phyloP scores from a whole-genome alignment of 257 asterid genomes.

The Fraxinus cuspidata region DNA sequence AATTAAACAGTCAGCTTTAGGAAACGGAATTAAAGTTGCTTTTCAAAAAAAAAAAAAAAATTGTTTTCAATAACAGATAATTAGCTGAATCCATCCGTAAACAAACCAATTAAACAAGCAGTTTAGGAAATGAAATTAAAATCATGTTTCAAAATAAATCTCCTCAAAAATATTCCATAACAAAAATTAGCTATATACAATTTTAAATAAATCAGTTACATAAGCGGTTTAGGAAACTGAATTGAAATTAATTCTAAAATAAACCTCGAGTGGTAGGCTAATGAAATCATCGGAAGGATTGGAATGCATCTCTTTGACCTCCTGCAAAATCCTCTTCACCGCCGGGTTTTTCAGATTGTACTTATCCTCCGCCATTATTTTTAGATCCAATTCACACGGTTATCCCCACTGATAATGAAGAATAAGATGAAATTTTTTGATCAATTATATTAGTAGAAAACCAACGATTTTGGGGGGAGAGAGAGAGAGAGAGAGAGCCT shows the following conservation, averaged over 20 bases:
- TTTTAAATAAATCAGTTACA: background rate
- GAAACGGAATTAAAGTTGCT: background rate
- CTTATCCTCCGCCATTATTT: slow-evolving; percentile 70
- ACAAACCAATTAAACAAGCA: background rate
- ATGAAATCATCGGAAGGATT: slow-evolving; percentile 89
- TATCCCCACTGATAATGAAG: slow-evolving; percentile 7
- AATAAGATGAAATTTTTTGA: slow-evolving; percentile 5
- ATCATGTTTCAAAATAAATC: background rate
- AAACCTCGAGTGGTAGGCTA: slow-evolving; percentile 95
- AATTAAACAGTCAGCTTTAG: no score
- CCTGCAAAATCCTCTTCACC: slow-evolving; percentile 94
- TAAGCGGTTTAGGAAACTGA: no score
- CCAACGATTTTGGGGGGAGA: background rate
- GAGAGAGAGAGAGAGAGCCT: background rate
- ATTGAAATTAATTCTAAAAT: background rate
- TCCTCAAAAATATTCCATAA: background rate
- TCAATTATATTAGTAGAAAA: background rate
- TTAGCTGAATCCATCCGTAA: slow-evolving; percentile 5
- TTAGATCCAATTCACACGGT: slow-evolving; percentile 38
- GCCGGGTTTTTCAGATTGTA: slow-evolving; percentile 86
- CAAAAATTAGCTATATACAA: background rate
- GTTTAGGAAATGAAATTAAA: background rate
- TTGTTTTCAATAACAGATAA: background rate
- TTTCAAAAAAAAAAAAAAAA: background rate
- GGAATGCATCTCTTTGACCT: slow-evolving; percentile 92